phyloP scores from a whole-genome alignment of 1,139 yeast species.

The Lodderomyces elongisporus region DNA sequence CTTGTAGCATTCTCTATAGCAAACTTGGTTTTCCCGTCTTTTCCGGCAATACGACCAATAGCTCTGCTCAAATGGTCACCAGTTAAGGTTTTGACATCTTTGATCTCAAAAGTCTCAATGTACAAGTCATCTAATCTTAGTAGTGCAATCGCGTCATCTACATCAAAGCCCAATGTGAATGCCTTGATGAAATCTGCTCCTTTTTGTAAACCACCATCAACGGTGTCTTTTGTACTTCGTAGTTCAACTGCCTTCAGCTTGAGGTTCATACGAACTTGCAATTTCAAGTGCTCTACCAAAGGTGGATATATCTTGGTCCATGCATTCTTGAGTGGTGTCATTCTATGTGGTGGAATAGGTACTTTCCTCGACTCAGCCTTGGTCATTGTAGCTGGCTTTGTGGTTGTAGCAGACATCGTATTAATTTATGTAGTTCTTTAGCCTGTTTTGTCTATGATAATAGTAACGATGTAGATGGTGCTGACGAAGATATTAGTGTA shows the following conservation, averaged over 20 bases:
- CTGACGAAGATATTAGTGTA: too few species aligned
- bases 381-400: too few species aligned
- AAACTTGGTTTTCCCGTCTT: slow-evolving; percentile 97
- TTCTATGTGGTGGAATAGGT: slow-evolving; percentile 93
- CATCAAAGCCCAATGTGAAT: slow-evolving; percentile 90
- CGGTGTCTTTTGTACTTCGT: slow-evolving; percentile 73
- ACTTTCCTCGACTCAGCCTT: slow-evolving; percentile 84
- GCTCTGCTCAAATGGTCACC: slow-evolving; percentile 98
- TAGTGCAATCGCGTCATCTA: slow-evolving; percentile 94
- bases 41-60: slow-evolving; percentile 98
- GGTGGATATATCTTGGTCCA: slow-evolving; percentile 98
- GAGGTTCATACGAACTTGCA: slow-evolving; percentile 94
- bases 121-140: slow-evolving; percentile 91
- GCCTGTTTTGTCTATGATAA: too few species aligned
- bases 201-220: slow-evolving; percentile 93
- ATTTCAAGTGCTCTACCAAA: slow-evolving; percentile 84
- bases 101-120: slow-evolving; percentile 93
- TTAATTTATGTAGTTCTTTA: too few species aligned
- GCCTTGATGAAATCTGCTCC: slow-evolving; percentile 97
- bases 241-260: slow-evolving; percentile 81
- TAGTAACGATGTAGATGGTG: too few species aligned
- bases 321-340: slow-evolving; percentile 81
- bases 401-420: slow-evolving; percentile 56
- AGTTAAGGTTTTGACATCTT: slow-evolving; percentile 89
- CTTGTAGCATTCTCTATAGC: slow-evolving; percentile 98